These are phyloP conservation scores for Heliosperma pusillum DNA, from an alignment of 148 eudicot species.

Conservation along the genomic window DNA sequence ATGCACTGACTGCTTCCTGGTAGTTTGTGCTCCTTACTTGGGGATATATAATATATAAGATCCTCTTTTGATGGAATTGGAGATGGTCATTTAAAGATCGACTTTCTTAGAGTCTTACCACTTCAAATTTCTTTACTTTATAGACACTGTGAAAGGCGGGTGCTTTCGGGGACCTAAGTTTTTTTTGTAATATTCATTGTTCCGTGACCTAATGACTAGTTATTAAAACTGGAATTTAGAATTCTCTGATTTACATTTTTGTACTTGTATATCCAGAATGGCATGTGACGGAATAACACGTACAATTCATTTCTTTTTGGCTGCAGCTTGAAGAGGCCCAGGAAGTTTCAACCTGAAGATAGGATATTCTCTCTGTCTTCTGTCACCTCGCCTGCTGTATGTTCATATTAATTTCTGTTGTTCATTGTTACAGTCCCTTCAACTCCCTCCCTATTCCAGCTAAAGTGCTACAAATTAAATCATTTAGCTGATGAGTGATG, in stretches of 20 bases:
- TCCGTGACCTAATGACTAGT: neutral
- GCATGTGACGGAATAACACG: neutral
- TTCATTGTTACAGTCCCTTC: no score
- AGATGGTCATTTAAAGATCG: neutral
- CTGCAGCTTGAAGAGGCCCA: conserved; percentile 69
- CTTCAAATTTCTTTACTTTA: neutral
- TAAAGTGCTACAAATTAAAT: neutral
- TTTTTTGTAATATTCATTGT: neutral
- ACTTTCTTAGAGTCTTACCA: neutral
- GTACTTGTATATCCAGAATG: neutral
- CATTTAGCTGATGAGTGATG: neutral
- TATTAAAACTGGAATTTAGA: neutral
- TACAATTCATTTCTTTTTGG: neutral
- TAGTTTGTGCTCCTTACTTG: neutral
- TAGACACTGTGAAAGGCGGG: neutral
- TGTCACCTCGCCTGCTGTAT: conserved; percentile 77
- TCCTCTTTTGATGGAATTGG: no score
- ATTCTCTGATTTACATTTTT: neutral
- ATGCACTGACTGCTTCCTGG: no score
- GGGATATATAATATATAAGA: no score
- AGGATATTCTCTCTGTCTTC: conserved; percentile 83
- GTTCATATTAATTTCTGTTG: conserved; percentile 19
- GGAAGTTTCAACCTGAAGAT: conserved; percentile 84
- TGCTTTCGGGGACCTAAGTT: neutral
- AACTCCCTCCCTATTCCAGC: neutral